A percentile compares a stretch with the other conserved stretches of the same genome.
These are phyloP conservation scores for Diaporthe helianthi DNA, from an alignment of 2,329 filamentous ascomycete species.

Conservation along the genomic window DNA sequence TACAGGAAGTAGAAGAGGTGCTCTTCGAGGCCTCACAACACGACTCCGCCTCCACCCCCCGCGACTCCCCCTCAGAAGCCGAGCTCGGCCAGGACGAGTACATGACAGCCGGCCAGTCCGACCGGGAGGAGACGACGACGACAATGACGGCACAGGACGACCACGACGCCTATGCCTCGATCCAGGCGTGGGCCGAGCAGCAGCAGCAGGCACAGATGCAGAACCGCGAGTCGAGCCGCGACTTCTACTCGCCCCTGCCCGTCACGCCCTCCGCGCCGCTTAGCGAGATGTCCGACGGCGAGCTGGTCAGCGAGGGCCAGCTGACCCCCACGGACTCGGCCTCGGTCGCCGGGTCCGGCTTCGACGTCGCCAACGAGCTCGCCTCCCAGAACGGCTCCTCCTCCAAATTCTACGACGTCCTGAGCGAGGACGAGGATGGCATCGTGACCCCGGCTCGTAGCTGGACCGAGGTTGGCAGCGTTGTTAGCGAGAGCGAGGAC, in stretches of 20 bases:
- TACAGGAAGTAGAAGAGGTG: background rate
- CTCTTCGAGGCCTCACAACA: background rate
- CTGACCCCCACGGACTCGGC: conserved; percentile 66
- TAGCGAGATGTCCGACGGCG: conserved; percentile 53
- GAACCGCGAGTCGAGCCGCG: conserved; percentile 43
- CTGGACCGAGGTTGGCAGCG: conserved; percentile 71
- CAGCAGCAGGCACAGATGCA: conserved; percentile 41
- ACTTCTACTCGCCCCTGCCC: conserved; percentile 68
- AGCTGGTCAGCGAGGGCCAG: conserved; percentile 58
- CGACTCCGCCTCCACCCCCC: background rate
- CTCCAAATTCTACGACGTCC: conserved; percentile 57
- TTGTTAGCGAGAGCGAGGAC: conserved; percentile 64
- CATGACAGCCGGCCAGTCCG: conserved; percentile 57
- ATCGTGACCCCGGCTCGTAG: conserved; percentile 63
- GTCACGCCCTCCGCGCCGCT: conserved; percentile 56
- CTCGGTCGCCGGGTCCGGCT: conserved; percentile 60
- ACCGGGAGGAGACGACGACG: conserved; percentile 39
- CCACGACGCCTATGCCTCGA: conserved; percentile 62
- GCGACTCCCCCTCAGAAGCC: conserved; percentile 44
- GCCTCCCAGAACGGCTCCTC: conserved; percentile 48
- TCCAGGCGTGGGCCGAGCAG: conserved; percentile 69
- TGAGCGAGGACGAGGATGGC: conserved; percentile 64
- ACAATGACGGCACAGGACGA: conserved; percentile 43
- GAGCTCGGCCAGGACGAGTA: conserved; percentile 55
- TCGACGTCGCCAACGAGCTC: conserved; percentile 54